Percentiles rank a stretch among this genome's conserved stretches.
Conservation (phyloP, 2,329 filamentous ascomycete species). For the Ilyonectria mors-panacis region DNA sequence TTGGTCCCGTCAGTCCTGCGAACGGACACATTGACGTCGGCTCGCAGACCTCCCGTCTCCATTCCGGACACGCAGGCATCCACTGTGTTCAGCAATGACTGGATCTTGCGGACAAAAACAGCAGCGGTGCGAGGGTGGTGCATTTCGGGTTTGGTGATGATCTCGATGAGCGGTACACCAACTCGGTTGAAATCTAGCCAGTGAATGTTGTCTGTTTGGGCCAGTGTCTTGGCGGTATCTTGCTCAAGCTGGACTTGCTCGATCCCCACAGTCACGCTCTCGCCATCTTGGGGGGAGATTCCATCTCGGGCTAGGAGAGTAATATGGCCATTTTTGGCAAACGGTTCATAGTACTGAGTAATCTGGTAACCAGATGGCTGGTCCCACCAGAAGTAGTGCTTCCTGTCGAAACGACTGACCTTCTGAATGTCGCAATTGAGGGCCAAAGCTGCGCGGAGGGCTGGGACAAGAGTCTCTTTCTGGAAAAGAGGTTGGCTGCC, state of each 20-base stretch:
- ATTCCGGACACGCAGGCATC: slow-evolving; percentile 92
- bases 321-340: slow-evolving; percentile 80
- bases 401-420: slow-evolving; percentile 90
- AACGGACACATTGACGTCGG: slow-evolving; percentile 96
- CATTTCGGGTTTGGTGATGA: slow-evolving; percentile 92
- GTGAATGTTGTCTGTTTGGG: slow-evolving; percentile 79
- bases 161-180: slow-evolving; percentile 91
- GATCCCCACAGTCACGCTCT: slow-evolving; percentile 82
- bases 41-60: slow-evolving; percentile 91
- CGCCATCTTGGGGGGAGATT: slow-evolving; percentile 80
- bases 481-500: slow-evolving; percentile 92
- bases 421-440: slow-evolving; percentile 84
- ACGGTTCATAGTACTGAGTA: slow-evolving; percentile 90
- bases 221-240: slow-evolving; percentile 94
- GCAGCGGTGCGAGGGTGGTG: slow-evolving; percentile 90
- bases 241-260: slow-evolving; percentile 98
- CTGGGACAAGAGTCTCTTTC: slow-evolving; percentile 85
- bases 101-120: slow-evolving; percentile 90
- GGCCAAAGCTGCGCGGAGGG: slow-evolving; percentile 89
- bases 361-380: slow-evolving; percentile 98
- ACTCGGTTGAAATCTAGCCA: slow-evolving; percentile 96
- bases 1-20: slow-evolving; percentile 66
- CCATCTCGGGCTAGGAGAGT: slow-evolving; percentile 82
- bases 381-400: slow-evolving; percentile 99
- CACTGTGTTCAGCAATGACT: slow-evolving; percentile 82